Conservation (phyloP, 345 rosid genomes). For the Firmiana major region DNA sequence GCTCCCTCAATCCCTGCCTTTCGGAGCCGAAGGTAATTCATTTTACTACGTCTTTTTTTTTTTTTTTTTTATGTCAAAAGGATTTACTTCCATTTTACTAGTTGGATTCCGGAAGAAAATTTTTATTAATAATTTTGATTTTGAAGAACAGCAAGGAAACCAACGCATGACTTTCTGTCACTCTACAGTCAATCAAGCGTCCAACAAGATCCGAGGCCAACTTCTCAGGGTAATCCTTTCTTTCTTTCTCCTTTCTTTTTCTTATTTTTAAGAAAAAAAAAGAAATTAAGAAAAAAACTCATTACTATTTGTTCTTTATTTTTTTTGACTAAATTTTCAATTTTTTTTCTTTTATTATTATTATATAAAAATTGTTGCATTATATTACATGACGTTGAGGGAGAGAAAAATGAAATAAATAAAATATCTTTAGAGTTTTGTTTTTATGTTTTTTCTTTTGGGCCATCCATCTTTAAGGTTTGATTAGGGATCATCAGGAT, state of each 20-base stretch:
- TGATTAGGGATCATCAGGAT: slow-evolving; percentile 32
- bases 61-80: neutral
- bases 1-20: slow-evolving; percentile 77
- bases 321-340: neutral
- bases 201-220: slow-evolving; percentile 73
- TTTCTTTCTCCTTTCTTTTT: neutral
- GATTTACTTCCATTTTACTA: neutral
- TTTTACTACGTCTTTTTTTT: neutral
- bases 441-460: too few species aligned
- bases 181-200: slow-evolving; percentile 70
- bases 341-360: neutral
- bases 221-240: slow-evolving; percentile 68
- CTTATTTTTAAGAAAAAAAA: slow-evolving; percentile 9
- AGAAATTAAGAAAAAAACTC: neutral
- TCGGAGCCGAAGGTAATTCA: slow-evolving; percentile 61
- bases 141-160: slow-evolving; percentile 60
- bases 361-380: too few species aligned
- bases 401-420: neutral
- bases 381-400: neutral
- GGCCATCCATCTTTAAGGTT: neutral
- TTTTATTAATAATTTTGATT: neutral
- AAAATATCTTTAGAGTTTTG: neutral
- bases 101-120: neutral
- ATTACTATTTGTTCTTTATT: neutral
- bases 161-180: slow-evolving; percentile 84